Base-by-base conservation (phyloP, 345 rosid species). In the Aurinia saxatilis region DNA sequence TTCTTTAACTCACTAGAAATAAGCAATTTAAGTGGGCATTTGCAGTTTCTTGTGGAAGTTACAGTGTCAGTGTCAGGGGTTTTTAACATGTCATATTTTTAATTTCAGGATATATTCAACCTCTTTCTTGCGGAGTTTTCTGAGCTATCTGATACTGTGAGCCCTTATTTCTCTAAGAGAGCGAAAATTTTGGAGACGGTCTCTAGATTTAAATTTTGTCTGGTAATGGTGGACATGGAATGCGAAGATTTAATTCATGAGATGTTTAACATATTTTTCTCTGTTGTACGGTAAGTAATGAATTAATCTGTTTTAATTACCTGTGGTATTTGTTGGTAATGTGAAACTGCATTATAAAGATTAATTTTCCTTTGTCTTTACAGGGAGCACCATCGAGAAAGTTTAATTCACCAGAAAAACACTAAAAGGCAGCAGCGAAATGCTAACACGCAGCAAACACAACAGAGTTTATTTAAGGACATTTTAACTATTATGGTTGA, bases 141-240 rank as follows among this genome's bases (percentile, higher is more conserved):
- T 64, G 95, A 84, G 82, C 80, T 92, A 13, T 82, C 82, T 50
- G 91, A 92, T 67, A 81, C 80, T 3, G 49, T 38, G 16, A 85
- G 93, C 57, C 82, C 96, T 9, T 87, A 82, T 61, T 92, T 87
- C 73, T 79, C 83, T 2, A 81, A 67, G 79, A 89, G 96, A 77
- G 96, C 78, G 31, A 89, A 90, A 65, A 78, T 90, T 50, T 66
- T 92, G 70, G 97, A 89, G 82, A 85, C 81, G 13, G 64, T 87
- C 62, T 83, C 95, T 58, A 81, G 67, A 18, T 87, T 85, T 61
- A 85, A 78, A 73, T 89, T 87, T 60, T 92, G 75, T 57, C 82
- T 92, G 72, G 71, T 83, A 41, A 77, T 90, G 97, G 78, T 92
- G 72, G 90, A 85, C 65, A 65, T 78, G 18, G 86, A 73, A 63